Conservation (phyloP, 2,329 filamentous ascomycete genomes). For the Chrysoporthe deuterocubensis region DNA sequence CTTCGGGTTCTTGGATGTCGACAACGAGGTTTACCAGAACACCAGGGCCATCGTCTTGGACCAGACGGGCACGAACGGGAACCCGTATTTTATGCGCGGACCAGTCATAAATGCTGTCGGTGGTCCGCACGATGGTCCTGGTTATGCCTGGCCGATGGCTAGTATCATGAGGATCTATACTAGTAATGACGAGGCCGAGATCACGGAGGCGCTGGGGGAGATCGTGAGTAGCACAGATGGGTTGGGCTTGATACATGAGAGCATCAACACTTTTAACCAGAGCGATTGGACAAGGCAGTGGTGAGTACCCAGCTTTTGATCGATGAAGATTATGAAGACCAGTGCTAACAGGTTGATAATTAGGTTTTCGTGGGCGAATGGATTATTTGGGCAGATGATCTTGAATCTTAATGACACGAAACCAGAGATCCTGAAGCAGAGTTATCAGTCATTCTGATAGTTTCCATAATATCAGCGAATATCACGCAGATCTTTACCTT, state of each 20-base stretch:
- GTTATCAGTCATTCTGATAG: constrained; percentile 39
- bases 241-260: constrained; percentile 83
- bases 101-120: constrained; percentile 56
- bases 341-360: constrained; percentile 35
- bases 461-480: neutral
- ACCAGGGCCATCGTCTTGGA: constrained; percentile 73
- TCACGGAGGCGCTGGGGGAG: constrained; percentile 63
- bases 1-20: constrained; percentile 59
- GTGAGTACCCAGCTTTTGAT: constrained; percentile 33
- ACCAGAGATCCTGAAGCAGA: constrained; percentile 53
- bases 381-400: constrained; percentile 82
- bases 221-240: constrained; percentile 71
- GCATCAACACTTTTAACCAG: constrained; percentile 68
- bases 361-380: constrained; percentile 92
- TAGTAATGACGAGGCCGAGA: constrained; percentile 74
- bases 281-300: constrained; percentile 49
- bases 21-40: constrained; percentile 70
- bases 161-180: constrained; percentile 81
- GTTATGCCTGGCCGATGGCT: constrained; percentile 87
- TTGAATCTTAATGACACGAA: constrained; percentile 74
- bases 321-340: neutral
- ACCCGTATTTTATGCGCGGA: constrained; percentile 69
- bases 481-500: neutral
- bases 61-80: constrained; percentile 54
- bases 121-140: constrained; percentile 60